Percentiles rank a stretch among this genome's conserved stretches.
phyloP scores from a whole-genome alignment of 768 basidiomycete species.

The Tulasnella sp. region DNA sequence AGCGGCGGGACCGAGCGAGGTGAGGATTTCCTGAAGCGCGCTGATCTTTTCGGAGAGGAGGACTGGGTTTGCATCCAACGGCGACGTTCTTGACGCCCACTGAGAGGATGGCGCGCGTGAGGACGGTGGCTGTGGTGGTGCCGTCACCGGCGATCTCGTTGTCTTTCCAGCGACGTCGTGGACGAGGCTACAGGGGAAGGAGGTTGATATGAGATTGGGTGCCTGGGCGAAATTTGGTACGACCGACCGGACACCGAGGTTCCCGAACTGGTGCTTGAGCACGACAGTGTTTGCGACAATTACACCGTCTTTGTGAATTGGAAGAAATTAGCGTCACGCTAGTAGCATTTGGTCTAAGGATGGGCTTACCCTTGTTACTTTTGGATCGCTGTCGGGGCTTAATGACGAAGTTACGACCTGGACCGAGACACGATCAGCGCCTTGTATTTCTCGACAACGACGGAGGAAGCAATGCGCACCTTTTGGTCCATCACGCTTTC shows the following conservation, averaged over 20 bases:
- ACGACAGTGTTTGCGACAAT: constrained; percentile 97
- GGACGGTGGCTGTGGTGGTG: constrained; percentile 94
- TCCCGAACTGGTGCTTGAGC: no score
- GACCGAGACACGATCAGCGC: not conserved
- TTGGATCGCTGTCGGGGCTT: no score
- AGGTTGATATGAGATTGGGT: not conserved
- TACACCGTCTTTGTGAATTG: constrained; percentile 70
- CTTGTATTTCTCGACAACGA: not conserved
- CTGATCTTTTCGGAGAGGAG: constrained; percentile 96
- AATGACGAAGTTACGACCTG: constrained; percentile 94
- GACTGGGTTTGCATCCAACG: constrained; percentile 96
- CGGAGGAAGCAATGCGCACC: constrained; percentile 38
- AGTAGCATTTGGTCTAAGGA: not conserved
- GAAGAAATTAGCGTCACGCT: not conserved
- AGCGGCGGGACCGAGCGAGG: constrained; percentile 60
- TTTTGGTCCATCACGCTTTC: no score
- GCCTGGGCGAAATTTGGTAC: not conserved
- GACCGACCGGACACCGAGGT: constrained; percentile 88
- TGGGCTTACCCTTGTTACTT: constrained; percentile 78
- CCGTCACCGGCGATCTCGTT: constrained; percentile 97
- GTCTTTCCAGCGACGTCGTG: constrained; percentile 96
- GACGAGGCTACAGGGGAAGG: constrained; percentile 49
- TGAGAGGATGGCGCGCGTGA: constrained; percentile 93
- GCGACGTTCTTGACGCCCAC: constrained; percentile 99
- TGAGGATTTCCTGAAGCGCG: constrained; percentile 86